Evolutionary conservation across 1,284 basidiomycete species (phyloP).

Genomic region (Puccinia coronata): DNA sequence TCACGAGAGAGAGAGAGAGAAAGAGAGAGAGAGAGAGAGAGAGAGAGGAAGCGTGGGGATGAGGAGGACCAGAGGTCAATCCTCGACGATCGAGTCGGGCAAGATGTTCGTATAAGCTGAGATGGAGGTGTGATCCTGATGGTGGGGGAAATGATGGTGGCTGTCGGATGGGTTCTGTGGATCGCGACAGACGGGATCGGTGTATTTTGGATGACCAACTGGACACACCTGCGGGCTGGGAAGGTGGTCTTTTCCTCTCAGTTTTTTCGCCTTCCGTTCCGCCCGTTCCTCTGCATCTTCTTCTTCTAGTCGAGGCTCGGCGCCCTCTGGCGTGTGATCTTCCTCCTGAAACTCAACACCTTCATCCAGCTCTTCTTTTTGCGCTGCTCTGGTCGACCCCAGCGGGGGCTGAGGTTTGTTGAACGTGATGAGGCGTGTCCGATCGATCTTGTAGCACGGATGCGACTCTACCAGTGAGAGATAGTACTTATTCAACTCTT

Average conservation of each 20-base stretch:
- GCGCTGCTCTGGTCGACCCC: not conserved
- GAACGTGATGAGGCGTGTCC: not conserved
- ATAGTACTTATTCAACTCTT: slow-evolving; percentile 40
- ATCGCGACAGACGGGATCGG: not conserved
- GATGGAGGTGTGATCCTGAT: not conserved
- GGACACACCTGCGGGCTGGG: too few relatives aligned
- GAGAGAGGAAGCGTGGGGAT: too few relatives aligned
- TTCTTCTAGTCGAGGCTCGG: not conserved
- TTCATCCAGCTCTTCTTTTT: too few relatives aligned
- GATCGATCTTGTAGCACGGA: slow-evolving; percentile 7
- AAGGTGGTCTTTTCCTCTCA: not conserved
- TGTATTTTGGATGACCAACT: too few relatives aligned
- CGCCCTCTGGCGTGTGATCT: too few relatives aligned
- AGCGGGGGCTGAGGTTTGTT: not conserved
- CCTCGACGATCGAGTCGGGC: not conserved
- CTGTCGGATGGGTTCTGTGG: not conserved
- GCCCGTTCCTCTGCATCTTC: not conserved
- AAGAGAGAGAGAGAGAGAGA: too few relatives aligned
- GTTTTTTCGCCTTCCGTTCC: not conserved
- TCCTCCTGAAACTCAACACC: too few relatives aligned
- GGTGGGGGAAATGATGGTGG: not conserved
- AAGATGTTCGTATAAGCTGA: not conserved
- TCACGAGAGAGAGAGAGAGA: too few relatives aligned
- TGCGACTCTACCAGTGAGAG: slow-evolving; percentile 40
- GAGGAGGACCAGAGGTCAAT: too few relatives aligned